These are phyloP conservation scores for Lachancea dasiensis DNA, from an alignment of 805 yeast species.

Conservation along the genomic window DNA sequence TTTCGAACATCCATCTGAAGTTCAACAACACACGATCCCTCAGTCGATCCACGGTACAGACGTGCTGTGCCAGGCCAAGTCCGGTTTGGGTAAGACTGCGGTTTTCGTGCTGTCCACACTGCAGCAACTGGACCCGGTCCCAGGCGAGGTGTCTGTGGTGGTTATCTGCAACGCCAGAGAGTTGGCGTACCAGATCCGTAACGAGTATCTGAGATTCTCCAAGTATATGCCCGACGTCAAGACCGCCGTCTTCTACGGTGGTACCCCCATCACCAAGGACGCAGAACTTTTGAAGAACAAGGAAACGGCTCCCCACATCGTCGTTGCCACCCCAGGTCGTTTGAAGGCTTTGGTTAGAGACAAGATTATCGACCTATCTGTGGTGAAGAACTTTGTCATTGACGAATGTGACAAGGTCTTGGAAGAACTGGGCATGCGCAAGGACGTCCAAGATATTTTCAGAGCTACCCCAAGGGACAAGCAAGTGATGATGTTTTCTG, in stretches of 20 bases:
- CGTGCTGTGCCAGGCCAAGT: constrained; percentile 97
- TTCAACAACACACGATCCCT: constrained; percentile 97
- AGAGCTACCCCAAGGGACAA: constrained; percentile 96
- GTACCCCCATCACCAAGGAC: constrained; percentile 80
- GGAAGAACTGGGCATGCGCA: constrained; percentile 89
- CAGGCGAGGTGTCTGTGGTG: constrained; percentile 91
- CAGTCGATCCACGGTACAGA: constrained; percentile 97
- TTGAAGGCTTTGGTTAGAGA: constrained; percentile 90
- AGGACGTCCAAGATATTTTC: constrained; percentile 97
- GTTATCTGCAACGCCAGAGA: constrained; percentile 98
- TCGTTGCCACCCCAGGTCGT: constrained; percentile 98
- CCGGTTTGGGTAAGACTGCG: constrained; percentile 99
- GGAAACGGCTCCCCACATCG: constrained; percentile 92
- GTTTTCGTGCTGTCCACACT: constrained; percentile 93
- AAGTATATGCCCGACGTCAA: constrained; percentile 97
- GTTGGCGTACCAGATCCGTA: constrained; percentile 95
- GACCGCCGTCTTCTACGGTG: constrained; percentile 97
- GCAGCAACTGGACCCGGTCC: constrained; percentile 95
- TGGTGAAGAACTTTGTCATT: constrained; percentile 88
- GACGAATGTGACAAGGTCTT: constrained; percentile 99
- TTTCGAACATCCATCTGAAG: constrained; percentile 99
- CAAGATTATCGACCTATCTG: constrained; percentile 76
- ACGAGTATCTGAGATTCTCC: constrained; percentile 95
- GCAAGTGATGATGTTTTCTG: constrained; percentile 99
- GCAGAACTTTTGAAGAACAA: constrained; percentile 82